Percentiles rank a stretch among this genome's conserved stretches.
phyloP scores from a whole-genome alignment of 805 yeast species.

The Trichomonascus vanleenenianus region DNA sequence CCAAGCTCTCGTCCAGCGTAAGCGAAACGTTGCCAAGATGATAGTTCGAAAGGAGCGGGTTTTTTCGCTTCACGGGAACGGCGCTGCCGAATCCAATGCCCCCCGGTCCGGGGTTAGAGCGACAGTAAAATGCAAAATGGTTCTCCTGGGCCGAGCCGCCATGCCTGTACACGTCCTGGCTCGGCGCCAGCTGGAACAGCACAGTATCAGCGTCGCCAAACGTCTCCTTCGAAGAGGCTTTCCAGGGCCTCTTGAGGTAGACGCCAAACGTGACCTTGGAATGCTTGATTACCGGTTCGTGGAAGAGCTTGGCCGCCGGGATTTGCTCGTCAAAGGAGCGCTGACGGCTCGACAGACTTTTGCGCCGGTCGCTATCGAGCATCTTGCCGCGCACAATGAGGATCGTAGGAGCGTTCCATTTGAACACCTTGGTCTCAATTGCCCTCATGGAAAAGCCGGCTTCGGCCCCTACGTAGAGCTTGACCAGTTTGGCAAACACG shows the following conservation, averaged over 20 bases:
- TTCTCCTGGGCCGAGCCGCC: slow-evolving; percentile 24
- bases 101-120: slow-evolving; percentile 51
- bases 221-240: slow-evolving; percentile 53
- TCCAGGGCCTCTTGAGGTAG: slow-evolving; percentile 69
- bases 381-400: slow-evolving; percentile 58
- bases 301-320: slow-evolving; percentile 17
- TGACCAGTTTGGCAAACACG: slow-evolving; percentile 33
- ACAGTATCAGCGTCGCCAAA: slow-evolving; percentile 57
- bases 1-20: slow-evolving; percentile 69
- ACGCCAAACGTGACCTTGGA: slow-evolving; percentile 52
- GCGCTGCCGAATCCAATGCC: slow-evolving; percentile 78
- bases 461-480: slow-evolving; percentile 64
- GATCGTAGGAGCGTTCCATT: slow-evolving; percentile 86
- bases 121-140: slow-evolving; percentile 47
- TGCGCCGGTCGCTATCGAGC: slow-evolving; percentile 11
- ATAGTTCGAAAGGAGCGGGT: slow-evolving; percentile 15
- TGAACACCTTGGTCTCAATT: slow-evolving; percentile 71
- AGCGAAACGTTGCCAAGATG: slow-evolving; percentile 73
- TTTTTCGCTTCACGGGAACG: slow-evolving; percentile 42
- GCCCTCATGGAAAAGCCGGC: slow-evolving; percentile 86
- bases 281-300: slow-evolving; percentile 3
- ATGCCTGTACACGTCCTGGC: slow-evolving; percentile 46
- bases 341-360: slow-evolving; percentile 16
- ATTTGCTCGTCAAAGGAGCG: slow-evolving; percentile 20
- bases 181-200: slow-evolving; percentile 64